Evolutionary conservation across 2,329 filamentous ascomycete species (phyloP), one percentile per base, ranked within the genome.

Genomic region (Teratosphaeria destructans): DNA sequence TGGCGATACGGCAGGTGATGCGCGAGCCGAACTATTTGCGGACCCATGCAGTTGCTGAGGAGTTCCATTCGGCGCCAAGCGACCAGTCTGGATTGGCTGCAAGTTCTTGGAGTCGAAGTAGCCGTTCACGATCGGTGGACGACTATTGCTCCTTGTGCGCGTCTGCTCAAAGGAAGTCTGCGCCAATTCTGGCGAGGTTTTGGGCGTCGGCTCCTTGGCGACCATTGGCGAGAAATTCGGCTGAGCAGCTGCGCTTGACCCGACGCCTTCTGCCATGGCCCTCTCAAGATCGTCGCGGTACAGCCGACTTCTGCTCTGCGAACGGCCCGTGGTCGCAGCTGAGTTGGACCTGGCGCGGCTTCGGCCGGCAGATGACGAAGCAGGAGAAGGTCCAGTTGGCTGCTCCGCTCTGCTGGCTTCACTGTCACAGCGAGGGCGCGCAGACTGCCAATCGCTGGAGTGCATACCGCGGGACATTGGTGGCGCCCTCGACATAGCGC

Each of bases 321-420:
- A 83, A 32, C 82, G 78, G 29, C 66, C 77, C 57, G 77, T 78
- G 1, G 77, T 77, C 3, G 78, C 74, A 58, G 79, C 78, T 6
- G 83, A 85, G 62, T 77, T 79, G 5, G 82, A 83, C 56, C 82
- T 79, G 61, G 81, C 78, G 56, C 82, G 74, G 32, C 70, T 62
- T 73, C 54, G n/a, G 23, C 73, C 73, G 55, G 70, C 71, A 63
- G 71, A 72, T 60, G 78, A 73, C 12, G 67, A 68, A 57, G 73
- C 70, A 23, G 78, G 70, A 37, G 74, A 72, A 5, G 23, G 60
- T 67, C 71, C 62, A 37, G 58, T 34, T 5, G 47, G 65, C 23
- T 56, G 55, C 19, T 54, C 60, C 26, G 54, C 49, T 54, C 63
- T 60, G 58, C 63, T 59, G n/a, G 53, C 66, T 57, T 73, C 72